phyloP scores from a whole-genome alignment of 2,329 filamentous ascomycete genomes.

The Curvularia eragrostidis region DNA sequence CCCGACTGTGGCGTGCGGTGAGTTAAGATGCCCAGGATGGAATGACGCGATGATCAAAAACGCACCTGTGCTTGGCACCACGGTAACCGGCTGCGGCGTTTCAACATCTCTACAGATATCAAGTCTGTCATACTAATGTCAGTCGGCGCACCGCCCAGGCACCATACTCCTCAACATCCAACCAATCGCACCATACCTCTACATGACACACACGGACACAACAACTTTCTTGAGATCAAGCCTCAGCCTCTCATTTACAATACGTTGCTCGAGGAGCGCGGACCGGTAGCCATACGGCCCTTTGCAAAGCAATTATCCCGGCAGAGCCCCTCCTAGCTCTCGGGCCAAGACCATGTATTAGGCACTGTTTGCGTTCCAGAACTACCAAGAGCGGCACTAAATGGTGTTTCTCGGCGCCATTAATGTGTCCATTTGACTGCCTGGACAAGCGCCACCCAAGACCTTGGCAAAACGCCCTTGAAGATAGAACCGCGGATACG shows the following conservation, averaged over 20 bases:
- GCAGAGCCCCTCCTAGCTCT: slow-evolving; percentile 20
- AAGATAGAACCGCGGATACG: slow-evolving; percentile 29
- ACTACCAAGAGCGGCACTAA: slow-evolving; percentile 36
- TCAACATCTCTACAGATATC: slow-evolving; percentile 31
- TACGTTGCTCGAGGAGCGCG: slow-evolving; percentile 5
- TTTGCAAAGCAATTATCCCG: slow-evolving; percentile 20
- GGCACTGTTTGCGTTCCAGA: slow-evolving; percentile 46
- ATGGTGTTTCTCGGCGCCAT: slow-evolving; percentile 36
- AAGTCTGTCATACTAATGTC: slow-evolving; percentile 18
- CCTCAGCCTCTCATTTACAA: slow-evolving; percentile 27
- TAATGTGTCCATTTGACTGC: slow-evolving; percentile 31
- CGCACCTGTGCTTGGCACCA: slow-evolving; percentile 16
- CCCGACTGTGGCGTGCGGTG: slow-evolving; percentile 36
- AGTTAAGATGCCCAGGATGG: slow-evolving; percentile 11
- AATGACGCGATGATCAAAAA: slow-evolving; percentile 12
- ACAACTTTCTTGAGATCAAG: slow-evolving; percentile 11
- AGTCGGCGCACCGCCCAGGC: not conserved
- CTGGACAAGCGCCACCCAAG: slow-evolving; percentile 46
- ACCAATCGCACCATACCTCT: slow-evolving; percentile 6
- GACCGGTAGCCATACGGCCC: slow-evolving; percentile 25
- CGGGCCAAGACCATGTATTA: slow-evolving; percentile 45
- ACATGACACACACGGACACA: slow-evolving; percentile 8
- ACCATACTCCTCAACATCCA: slow-evolving; percentile 3
- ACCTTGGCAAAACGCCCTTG: slow-evolving; percentile 42
- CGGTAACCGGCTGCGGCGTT: slow-evolving; percentile 29